These are phyloP conservation scores for Pogostemon cablin DNA, from an alignment of 257 asterid genomes.

Conservation along the genomic window DNA sequence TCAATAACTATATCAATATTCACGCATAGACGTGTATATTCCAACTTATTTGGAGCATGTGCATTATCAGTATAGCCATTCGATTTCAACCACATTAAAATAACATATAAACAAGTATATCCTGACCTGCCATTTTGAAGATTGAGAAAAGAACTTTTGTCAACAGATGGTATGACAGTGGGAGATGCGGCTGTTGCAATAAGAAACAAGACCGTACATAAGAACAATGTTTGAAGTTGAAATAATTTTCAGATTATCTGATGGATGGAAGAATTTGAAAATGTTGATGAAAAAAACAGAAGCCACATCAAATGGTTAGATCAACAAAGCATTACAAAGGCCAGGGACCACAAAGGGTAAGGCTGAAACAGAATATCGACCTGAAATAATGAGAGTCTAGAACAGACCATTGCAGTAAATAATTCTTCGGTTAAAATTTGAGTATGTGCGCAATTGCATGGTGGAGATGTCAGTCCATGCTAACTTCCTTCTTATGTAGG, in stretches of 20 bases:
- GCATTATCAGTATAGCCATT: constrained; percentile 3
- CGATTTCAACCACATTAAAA: neutral
- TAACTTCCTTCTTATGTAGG: constrained; percentile 66
- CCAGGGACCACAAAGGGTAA: constrained; percentile 40
- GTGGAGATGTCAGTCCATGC: constrained; percentile 78
- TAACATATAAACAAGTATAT: constrained; percentile 2
- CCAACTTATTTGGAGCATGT: constrained; percentile 11
- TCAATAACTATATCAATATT: constrained; percentile 13
- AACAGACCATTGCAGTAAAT: constrained; percentile 97
- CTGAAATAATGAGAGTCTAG: constrained; percentile 88
- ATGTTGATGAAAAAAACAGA: constrained; percentile 7
- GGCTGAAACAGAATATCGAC: constrained; percentile 64
- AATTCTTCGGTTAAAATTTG: constrained; percentile 69
- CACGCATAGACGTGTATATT: constrained; percentile 23
- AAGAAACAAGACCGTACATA: constrained; percentile 35
- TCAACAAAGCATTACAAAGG: constrained; percentile 39
- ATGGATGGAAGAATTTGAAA: constrained; percentile 4
- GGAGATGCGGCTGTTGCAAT: constrained; percentile 74
- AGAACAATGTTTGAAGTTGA: constrained; percentile 27
- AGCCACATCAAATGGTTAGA: constrained; percentile 38
- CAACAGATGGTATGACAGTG: constrained; percentile 54
- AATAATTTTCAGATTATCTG: constrained; percentile 22
- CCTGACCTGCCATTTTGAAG: constrained; percentile 98
- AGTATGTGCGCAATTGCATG: constrained; percentile 61
- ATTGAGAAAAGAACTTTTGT: constrained; percentile 76